Conservation (phyloP, 2,329 filamentous ascomycete genomes). For the Cladosporium velox region DNA sequence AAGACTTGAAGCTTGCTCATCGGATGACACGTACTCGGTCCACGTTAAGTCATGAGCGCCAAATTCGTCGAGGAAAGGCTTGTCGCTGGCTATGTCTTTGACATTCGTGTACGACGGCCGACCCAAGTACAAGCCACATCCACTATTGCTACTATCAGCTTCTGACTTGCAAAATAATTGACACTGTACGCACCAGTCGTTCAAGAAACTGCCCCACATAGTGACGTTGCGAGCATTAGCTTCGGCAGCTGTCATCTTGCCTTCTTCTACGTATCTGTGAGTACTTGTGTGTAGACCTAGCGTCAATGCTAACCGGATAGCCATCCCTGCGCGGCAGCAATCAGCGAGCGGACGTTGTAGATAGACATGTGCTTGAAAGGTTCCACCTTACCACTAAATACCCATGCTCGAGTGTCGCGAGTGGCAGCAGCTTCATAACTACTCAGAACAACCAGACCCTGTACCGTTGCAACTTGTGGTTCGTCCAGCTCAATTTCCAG, state of each 20-base stretch:
- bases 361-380: background rate
- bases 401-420: background rate
- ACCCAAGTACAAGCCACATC: background rate
- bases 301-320: background rate
- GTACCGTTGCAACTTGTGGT: background rate
- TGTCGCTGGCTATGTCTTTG: conserved; percentile 3
- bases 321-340: background rate
- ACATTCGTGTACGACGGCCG: background rate
- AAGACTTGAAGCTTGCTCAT: background rate
- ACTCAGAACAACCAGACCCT: background rate
- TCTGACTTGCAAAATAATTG: background rate
- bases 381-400: background rate
- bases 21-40: background rate
- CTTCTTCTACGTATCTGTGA: background rate
- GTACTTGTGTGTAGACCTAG: background rate
- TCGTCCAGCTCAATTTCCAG: background rate
- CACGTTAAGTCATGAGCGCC: background rate
- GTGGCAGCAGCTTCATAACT: background rate
- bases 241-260: background rate
- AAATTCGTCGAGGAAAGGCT: background rate
- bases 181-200: background rate
- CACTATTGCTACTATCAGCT: background rate
- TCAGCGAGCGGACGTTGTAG: background rate
- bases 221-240: background rate
- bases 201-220: background rate